phyloP scores from a whole-genome alignment of 2,329 filamentous ascomycete species.

The Microcyclosporella mali region DNA sequence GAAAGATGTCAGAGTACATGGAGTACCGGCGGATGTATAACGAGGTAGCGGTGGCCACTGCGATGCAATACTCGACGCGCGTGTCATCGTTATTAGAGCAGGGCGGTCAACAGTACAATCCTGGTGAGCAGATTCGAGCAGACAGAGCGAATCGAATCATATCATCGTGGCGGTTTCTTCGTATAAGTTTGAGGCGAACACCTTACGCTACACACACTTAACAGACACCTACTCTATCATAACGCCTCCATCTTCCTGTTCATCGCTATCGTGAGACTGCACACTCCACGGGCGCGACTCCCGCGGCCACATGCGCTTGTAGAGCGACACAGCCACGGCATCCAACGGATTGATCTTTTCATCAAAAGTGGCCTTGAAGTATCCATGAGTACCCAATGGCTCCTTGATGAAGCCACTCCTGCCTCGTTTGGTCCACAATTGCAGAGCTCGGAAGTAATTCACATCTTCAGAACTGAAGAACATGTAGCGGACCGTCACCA shows the following conservation, averaged over 20 bases:
- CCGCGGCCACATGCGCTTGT: constrained; percentile 58
- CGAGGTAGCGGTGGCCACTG: too few species aligned
- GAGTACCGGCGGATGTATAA: too few species aligned
- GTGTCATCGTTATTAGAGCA: too few species aligned
- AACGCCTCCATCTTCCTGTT: constrained; percentile 15
- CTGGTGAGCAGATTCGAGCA: too few species aligned
- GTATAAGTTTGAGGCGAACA: too few species aligned
- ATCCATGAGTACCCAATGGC: constrained; percentile 91
- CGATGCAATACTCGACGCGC: too few species aligned
- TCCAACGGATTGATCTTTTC: constrained; percentile 94
- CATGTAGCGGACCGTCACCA: constrained; percentile 98
- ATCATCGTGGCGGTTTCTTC: too few species aligned
- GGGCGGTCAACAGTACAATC: too few species aligned
- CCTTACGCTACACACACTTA: too few species aligned
- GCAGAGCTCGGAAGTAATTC: constrained; percentile 94
- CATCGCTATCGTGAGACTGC: constrained; percentile 3
- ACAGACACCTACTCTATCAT: constrained; percentile 2
- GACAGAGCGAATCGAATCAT: too few species aligned
- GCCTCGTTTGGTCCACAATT: constrained; percentile 87
- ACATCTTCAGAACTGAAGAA: constrained; percentile 97
- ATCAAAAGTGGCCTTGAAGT: constrained; percentile 99
- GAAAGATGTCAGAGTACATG: too few species aligned
- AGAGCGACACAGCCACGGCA: constrained; percentile 73
- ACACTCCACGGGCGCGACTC: constrained; percentile 16
- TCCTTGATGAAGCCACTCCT: constrained; percentile 91